Base-by-base conservation (phyloP, 116 monocot species). In the Cymodocea nodosa region DNA sequence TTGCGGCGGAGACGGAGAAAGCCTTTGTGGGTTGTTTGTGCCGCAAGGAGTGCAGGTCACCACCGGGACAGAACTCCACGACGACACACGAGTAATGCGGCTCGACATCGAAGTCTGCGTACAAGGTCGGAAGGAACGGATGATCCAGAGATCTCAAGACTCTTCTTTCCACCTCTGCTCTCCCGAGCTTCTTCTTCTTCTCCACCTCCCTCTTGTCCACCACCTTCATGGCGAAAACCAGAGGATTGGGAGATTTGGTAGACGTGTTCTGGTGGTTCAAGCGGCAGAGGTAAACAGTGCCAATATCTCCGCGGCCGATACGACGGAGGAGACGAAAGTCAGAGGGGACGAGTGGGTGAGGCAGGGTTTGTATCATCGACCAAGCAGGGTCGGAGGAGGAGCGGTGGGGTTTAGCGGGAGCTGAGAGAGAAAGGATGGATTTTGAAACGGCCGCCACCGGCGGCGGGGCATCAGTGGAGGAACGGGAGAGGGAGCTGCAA, bases 31-130 rank as follows among this genome's bases (percentile, higher is more conserved):
- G 94, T 70, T 82, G 86, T 39, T 75, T 82, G 75, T 90, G 90
- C 59, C 90, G 82, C 35, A 95, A 82, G 5, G 90, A 79, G 65
- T 90, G 90, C 75, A 94, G 85, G n/a, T 94, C 94, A 2, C 94
- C 94, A 22, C 94, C 94, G 74, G 77, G 62, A 68, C 94, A 95
- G 64, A 82, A 95, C 77, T 95, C 90, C 79, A 87, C 90, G 2
- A 95, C 94, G 2, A 83, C 85, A 64, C 90, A 95, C 0, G 90
- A 87, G 68, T 51, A 80, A 55, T 83, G 73, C 11, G 82, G 87
- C 0, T 76, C 62, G 0, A 87, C 87, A 16, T 95, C 94, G 83
- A 95, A 95, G 37, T 95, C 90, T 3, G 94, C 87, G 75, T 75
- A 90, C 2, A 95, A 79, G 19, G 80, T 87, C 0, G 90, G 90